Conservation (phyloP, 129 eudicot genomes). For the Tagetes erecta region DNA sequence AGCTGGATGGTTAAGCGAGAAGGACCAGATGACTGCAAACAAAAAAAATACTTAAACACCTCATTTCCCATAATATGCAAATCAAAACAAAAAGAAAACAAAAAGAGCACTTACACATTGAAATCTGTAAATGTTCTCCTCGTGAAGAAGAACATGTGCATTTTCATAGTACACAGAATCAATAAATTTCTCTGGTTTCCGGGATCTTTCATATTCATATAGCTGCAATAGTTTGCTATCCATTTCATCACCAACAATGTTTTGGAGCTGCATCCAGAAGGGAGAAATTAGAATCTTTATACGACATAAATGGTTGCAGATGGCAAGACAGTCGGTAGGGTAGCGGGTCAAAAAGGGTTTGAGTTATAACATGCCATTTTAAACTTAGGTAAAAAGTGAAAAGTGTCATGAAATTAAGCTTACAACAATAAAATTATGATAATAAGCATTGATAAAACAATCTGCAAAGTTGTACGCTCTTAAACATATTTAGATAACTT, state of each 20-base stretch:
- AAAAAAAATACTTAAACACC: not conserved
- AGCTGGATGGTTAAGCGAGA: slow-evolving; percentile 71
- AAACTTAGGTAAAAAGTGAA: not conserved
- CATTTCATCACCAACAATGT: slow-evolving; percentile 73
- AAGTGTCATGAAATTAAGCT: not conserved
- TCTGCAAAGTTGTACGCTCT: not conserved
- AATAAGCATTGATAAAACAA: not conserved
- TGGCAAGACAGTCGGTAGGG: not conserved
- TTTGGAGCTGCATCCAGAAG: slow-evolving; percentile 76
- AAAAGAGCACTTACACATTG: slow-evolving; percentile 65
- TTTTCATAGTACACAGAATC: slow-evolving; percentile 95
- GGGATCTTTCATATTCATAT: slow-evolving; percentile 80
- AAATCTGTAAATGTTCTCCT: slow-evolving; percentile 87
- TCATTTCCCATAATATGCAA: not conserved
- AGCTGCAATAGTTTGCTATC: slow-evolving; percentile 83
- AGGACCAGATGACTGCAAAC: slow-evolving; percentile 62
- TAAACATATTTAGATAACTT: not conserved
- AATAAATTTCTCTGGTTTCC: slow-evolving; percentile 64
- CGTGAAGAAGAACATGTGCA: slow-evolving; percentile 81
- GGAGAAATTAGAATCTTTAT: slow-evolving; percentile 8
- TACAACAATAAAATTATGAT: not conserved
- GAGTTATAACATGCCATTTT: not conserved
- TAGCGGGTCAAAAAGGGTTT: not conserved
- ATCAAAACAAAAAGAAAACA: slow-evolving; percentile 20
- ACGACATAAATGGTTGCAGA: slow-evolving; percentile 4